phyloP scores from a whole-genome alignment of 805 yeast genomes.

The Yueomyces sp. region DNA sequence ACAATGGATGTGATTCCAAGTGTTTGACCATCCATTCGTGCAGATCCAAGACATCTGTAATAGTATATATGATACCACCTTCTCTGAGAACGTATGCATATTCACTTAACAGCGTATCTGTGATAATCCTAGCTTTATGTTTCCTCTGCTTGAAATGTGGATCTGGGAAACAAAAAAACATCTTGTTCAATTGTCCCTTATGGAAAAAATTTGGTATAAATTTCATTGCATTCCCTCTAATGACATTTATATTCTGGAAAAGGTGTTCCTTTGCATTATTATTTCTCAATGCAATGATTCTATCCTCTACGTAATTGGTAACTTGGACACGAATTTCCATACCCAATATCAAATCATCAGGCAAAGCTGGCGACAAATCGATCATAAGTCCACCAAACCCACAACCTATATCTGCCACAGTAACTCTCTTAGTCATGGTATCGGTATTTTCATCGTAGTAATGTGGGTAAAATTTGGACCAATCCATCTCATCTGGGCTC shows the following conservation, averaged over 20 bases:
- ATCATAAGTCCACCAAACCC: slow-evolving; percentile 90
- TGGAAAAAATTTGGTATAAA: slow-evolving; percentile 87
- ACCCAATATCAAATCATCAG: slow-evolving; percentile 67
- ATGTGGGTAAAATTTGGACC: slow-evolving; percentile 66
- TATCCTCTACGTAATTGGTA: slow-evolving; percentile 90
- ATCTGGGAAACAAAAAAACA: slow-evolving; percentile 99
- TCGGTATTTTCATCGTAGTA: slow-evolving; percentile 30
- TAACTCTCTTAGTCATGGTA: slow-evolving; percentile 41
- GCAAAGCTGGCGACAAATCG: slow-evolving; percentile 65
- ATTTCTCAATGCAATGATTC: slow-evolving; percentile 76
- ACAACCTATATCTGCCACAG: slow-evolving; percentile 93
- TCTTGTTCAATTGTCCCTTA: slow-evolving; percentile 71
- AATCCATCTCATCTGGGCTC: slow-evolving; percentile 74
- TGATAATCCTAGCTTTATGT: slow-evolving; percentile 92
- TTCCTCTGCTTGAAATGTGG: slow-evolving; percentile 97
- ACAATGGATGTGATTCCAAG: slow-evolving; percentile 80
- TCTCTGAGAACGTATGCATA: slow-evolving; percentile 82
- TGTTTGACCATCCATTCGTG: slow-evolving; percentile 96
- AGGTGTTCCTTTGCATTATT: slow-evolving; percentile 18
- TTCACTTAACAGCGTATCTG: slow-evolving; percentile 78
- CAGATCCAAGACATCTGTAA: slow-evolving; percentile 87
- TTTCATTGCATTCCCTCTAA: slow-evolving; percentile 96
- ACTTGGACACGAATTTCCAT: slow-evolving; percentile 98
- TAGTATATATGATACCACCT: slow-evolving; percentile 84
- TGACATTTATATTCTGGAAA: slow-evolving; percentile 77